Base-by-base conservation (phyloP, 1,284 basidiomycete species). In the Neolentinus lepideus region DNA sequence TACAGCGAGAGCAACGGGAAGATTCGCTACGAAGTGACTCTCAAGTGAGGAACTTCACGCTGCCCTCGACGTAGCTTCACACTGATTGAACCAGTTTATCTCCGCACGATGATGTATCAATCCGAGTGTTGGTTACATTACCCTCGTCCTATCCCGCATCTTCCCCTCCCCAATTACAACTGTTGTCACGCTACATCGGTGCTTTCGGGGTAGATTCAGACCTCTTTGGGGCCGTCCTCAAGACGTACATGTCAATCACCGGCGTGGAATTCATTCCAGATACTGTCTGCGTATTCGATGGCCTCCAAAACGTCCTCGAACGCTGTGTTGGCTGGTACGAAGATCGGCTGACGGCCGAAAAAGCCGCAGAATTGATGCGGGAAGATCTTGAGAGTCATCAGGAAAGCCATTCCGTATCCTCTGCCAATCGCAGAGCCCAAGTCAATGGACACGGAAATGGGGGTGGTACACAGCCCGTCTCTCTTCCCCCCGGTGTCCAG, bases 121-220 rank as follows among this genome's bases (percentile, higher is more conserved):
- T 92, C 53, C 76, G 79, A 53, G 64, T 94, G 16, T 76, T 93
- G 3, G 86, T 93, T 36, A 90, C 90, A 24, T 70, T 94, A 2
- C 83, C 90, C 3, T 71, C 75, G 8, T 76, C 78, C 2, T 95
- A 96, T 67, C 93, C 93, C 0, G 68, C 77, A 8, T 69, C 76
- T 1, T 77, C 83, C 11, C 81, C 90, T 9, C 92, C 92, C 1
- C 90, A 93, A 64, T 75, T 95, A 0, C 91, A 94, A 66, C 78
- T 96, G 0, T 76, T 95, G 24, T 94, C 92, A 2, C 80, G 84
- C 46, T 96, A 95, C 69, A 80, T 96, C 29, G 93, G 93, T 1
- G 75, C 84, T 6, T 94, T 85, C 62, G 81, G 84, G 25, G 84
- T 87, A 2, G 88, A 91, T 61, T 69, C 85, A 1, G 66, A 69